phyloP scores from a whole-genome alignment of 495 filamentous ascomycete genomes.

The Penicillium psychrofluorescens region DNA sequence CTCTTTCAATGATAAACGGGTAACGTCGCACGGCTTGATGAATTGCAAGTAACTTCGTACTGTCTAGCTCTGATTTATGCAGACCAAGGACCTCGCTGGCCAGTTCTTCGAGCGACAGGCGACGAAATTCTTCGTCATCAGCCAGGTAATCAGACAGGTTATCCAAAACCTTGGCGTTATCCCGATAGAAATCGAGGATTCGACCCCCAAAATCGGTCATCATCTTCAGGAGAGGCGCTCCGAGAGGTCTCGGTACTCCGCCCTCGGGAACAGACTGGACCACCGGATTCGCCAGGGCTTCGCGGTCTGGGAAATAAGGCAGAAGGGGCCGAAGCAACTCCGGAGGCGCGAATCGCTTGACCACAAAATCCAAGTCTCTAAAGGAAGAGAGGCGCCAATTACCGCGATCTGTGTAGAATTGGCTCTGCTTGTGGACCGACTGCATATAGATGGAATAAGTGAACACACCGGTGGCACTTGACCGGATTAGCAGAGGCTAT shows the following conservation, averaged over 20 bases:
- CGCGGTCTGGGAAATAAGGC: constrained; percentile 51
- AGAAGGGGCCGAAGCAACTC: constrained; percentile 51
- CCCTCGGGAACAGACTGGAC: constrained; percentile 34
- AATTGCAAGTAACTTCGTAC: constrained; percentile 57
- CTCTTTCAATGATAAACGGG: constrained; percentile 39
- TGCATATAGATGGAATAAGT: constrained; percentile 64
- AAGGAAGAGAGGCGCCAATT: constrained; percentile 57
- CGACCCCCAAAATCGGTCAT: constrained; percentile 24
- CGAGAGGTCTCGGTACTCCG: constrained; percentile 33
- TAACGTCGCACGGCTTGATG: constrained; percentile 46
- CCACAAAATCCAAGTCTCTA: constrained; percentile 47
- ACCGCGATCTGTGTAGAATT: constrained; percentile 68
- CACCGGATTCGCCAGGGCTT: constrained; percentile 32
- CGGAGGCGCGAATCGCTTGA: constrained; percentile 55
- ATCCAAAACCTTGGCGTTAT: constrained; percentile 44
- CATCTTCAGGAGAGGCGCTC: constrained; percentile 25
- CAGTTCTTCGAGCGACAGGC: constrained; percentile 58
- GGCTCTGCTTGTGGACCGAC: constrained; percentile 50
- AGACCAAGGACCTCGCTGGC: constrained; percentile 44
- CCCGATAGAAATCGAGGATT: constrained; percentile 29
- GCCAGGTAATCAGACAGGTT: constrained; percentile 39
- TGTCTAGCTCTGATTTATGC: constrained; percentile 34
- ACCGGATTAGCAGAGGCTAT: no score
- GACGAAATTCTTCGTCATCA: constrained; percentile 34
- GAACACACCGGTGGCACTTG: constrained; percentile 27